phyloP scores from a whole-genome alignment of 1,284 basidiomycete species.

The Cryptococcus sp. region DNA sequence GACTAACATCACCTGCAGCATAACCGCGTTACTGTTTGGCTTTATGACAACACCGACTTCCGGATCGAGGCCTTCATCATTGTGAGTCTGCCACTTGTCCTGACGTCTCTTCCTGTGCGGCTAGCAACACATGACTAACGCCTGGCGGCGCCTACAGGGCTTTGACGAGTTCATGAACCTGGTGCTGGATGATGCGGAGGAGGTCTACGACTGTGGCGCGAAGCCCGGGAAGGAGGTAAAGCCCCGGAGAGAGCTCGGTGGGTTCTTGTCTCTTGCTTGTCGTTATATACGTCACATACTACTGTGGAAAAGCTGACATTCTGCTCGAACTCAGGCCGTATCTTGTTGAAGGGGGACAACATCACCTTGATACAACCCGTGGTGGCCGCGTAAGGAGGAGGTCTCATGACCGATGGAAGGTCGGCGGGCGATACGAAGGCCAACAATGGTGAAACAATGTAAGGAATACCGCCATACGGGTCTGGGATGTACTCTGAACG shows the following conservation, averaged over 20 bases:
- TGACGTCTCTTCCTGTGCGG: not conserved
- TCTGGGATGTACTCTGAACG: no score
- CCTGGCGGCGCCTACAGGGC: slow-evolving; percentile 61
- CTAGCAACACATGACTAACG: not conserved
- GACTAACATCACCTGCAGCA: slow-evolving; percentile 55
- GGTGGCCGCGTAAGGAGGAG: not conserved
- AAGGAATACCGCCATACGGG: no score
- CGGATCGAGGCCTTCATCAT: slow-evolving; percentile 95
- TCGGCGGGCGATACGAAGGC: not conserved
- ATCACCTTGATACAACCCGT: slow-evolving; percentile 84
- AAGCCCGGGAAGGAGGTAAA: slow-evolving; percentile 79
- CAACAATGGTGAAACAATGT: not conserved
- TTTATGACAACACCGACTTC: slow-evolving; percentile 97
- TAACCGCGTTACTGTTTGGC: slow-evolving; percentile 85
- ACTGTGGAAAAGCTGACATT: not conserved
- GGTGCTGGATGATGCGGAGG: slow-evolving; percentile 90
- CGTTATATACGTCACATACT: not conserved
- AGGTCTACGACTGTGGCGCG: slow-evolving; percentile 83
- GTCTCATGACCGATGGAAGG: not conserved
- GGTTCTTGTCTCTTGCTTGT: slow-evolving; percentile 13
- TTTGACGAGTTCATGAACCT: slow-evolving; percentile 99
- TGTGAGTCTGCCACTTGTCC: slow-evolving; percentile 51
- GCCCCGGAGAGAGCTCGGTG: slow-evolving; percentile 40
- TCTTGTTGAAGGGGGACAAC: slow-evolving; percentile 92
- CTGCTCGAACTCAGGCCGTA: slow-evolving; percentile 63